Percentiles rank a stretch among this genome's conserved stretches.
Conservation (phyloP, 2,329 filamentous ascomycete species). For the Xylariomycetidae sp. region DNA sequence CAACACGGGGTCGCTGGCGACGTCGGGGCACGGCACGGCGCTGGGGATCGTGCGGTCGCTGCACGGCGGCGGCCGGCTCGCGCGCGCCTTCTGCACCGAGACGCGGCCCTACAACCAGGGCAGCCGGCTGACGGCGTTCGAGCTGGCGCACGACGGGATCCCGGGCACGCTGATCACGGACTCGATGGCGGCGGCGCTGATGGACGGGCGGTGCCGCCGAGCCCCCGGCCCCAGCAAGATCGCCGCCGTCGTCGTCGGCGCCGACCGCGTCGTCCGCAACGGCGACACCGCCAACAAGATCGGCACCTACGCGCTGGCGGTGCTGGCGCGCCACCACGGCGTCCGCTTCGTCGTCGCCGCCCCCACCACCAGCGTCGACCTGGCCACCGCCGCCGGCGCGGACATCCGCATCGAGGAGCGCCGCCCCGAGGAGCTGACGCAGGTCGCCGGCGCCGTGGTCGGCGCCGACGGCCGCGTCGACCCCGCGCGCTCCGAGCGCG, state of each 20-base stretch:
- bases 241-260: constrained; percentile 84
- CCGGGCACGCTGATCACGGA: constrained; percentile 90
- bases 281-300: constrained; percentile 99
- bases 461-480: constrained; percentile 58
- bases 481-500: constrained; percentile 55
- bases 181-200: constrained; percentile 89
- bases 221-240: constrained; percentile 64
- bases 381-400: constrained; percentile 68
- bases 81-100: constrained; percentile 92
- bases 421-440: constrained; percentile 72
- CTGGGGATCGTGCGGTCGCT: constrained; percentile 88
- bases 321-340: constrained; percentile 81
- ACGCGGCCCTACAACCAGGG: constrained; percentile 98
- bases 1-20: constrained; percentile 95
- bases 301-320: constrained; percentile 86
- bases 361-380: constrained; percentile 88
- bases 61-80: constrained; percentile 56
- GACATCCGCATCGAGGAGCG: constrained; percentile 91
- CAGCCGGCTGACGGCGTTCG: constrained; percentile 88
- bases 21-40: constrained; percentile 94
- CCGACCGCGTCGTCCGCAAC: constrained; percentile 91
- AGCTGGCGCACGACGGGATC: constrained; percentile 89
- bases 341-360: constrained; percentile 94
- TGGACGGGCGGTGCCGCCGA: constrained; percentile 58
- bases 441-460: constrained; percentile 72